Evolutionary conservation across 2,329 filamentous ascomycete species (phyloP).

Genomic region (Phoma herbarum): DNA sequence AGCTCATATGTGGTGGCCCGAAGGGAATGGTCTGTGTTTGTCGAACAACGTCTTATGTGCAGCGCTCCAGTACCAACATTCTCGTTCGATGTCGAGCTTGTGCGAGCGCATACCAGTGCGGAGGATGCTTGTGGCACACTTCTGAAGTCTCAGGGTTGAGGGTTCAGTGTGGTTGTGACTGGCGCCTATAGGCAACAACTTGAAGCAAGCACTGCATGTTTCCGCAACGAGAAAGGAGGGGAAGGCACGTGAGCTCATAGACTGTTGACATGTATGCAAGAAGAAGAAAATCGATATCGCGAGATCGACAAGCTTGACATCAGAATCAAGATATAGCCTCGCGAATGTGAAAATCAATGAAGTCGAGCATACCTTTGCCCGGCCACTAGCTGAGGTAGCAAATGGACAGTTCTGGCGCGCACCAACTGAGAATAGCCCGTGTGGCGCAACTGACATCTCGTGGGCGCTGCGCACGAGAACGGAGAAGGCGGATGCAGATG

Average conservation of each 20-base stretch:
- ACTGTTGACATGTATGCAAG: neutral
- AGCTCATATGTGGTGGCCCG: constrained; percentile 3
- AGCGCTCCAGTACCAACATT: constrained; percentile 13
- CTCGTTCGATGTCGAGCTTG: constrained; percentile 8
- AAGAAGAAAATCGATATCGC: constrained; percentile 5
- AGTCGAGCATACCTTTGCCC: neutral
- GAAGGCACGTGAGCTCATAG: constrained; percentile 4
- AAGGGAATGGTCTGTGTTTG: constrained; percentile 5
- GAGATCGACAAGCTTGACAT: constrained; percentile 12
- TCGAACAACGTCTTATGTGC: constrained; percentile 10
- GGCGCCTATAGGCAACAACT: neutral
- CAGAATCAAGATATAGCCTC: neutral
- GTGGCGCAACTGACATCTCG: constrained; percentile 24
- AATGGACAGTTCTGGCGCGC: constrained; percentile 3
- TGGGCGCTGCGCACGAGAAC: constrained; percentile 23
- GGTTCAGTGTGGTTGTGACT: neutral
- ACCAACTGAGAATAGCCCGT: constrained; percentile 4
- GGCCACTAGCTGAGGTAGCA: constrained; percentile 1
- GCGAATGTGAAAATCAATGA: neutral
- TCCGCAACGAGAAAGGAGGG: constrained; percentile 10
- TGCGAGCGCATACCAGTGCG: neutral
- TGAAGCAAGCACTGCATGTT: neutral
- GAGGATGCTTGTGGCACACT: constrained; percentile 5
- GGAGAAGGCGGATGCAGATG: constrained; percentile 22
- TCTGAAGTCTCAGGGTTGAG: constrained; percentile 2